These are phyloP conservation scores for Termitomyces sp. DNA, from an alignment of 768 basidiomycete genomes.

Conservation along the genomic window DNA sequence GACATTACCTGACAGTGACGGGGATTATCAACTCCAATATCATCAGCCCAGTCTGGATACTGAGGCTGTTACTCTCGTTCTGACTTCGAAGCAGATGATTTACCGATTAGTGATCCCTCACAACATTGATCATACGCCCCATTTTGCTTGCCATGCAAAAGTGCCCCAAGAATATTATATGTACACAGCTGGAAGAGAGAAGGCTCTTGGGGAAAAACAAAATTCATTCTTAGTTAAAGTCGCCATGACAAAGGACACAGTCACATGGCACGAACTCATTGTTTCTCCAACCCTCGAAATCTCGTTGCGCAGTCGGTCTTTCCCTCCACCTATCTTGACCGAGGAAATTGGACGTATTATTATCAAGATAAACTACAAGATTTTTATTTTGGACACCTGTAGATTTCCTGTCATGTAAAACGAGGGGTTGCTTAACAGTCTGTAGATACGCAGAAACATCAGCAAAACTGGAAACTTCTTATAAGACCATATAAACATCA, in stretches of 20 bases:
- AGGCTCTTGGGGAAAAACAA: neutral
- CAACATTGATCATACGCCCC: neutral
- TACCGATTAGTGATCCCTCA: too few species aligned
- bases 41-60: neutral
- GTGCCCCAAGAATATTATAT: neutral
- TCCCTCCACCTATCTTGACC: neutral
- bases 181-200: too few species aligned
- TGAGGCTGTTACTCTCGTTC: neutral
- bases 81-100: too few species aligned
- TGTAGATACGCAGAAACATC: too few species aligned
- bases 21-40: too few species aligned
- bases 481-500: too few species aligned
- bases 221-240: neutral
- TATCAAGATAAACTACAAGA: too few species aligned
- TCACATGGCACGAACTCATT: neutral
- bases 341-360: neutral
- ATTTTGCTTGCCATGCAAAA: neutral
- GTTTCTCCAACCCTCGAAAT: neutral
- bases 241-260: neutral
- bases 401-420: too few species aligned
- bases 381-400: too few species aligned
- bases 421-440: too few species aligned
- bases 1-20: too few species aligned
- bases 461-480: too few species aligned
- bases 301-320: neutral